Percentiles rank a stretch among this genome's conserved stretches.
Conservation (phyloP, 2,329 filamentous ascomycete species). For the Fusarium sp. region DNA sequence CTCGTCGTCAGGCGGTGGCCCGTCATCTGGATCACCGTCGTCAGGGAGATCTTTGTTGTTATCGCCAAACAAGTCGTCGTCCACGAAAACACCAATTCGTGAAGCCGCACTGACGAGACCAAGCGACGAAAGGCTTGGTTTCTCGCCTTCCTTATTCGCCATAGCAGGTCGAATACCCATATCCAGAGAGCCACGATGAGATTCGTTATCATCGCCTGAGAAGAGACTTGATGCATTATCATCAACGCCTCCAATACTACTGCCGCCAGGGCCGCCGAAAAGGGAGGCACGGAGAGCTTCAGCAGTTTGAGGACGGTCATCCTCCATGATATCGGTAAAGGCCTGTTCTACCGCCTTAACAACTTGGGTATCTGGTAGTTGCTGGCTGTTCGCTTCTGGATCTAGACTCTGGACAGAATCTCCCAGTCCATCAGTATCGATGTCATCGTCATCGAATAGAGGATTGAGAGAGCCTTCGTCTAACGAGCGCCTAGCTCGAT, state of each 20-base stretch:
- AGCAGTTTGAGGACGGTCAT: conserved; percentile 71
- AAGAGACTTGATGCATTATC: conserved; percentile 59
- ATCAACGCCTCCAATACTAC: conserved; percentile 38
- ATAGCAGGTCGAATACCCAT: conserved; percentile 45
- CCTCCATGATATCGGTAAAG: conserved; percentile 90
- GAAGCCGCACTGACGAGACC: conserved; percentile 89
- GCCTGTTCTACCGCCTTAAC: conserved; percentile 94
- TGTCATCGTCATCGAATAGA: conserved; percentile 85
- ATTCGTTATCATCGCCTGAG: conserved; percentile 65
- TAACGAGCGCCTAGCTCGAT: conserved; percentile 69
- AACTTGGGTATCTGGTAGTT: conserved; percentile 76
- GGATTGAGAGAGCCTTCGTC: conserved; percentile 65
- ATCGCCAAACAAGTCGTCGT: conserved; percentile 92
- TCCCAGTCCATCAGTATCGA: conserved; percentile 73
- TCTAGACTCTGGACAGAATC: conserved; percentile 84
- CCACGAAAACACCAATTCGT: conserved; percentile 89
- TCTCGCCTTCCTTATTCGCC: conserved; percentile 62
- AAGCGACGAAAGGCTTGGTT: conserved; percentile 88
- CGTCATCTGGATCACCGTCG: conserved; percentile 74
- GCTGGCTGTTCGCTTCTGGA: conserved; percentile 65
- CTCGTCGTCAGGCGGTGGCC: conserved; percentile 66
- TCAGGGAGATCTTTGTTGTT: conserved; percentile 88
- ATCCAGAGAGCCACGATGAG: conserved; percentile 71
- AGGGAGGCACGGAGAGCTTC: conserved; percentile 73
- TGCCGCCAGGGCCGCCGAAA: conserved; percentile 55